Percentiles rank a stretch among this genome's conserved stretches.
Conservation (phyloP, 768 basidiomycete genomes). For the Russula lepida region DNA sequence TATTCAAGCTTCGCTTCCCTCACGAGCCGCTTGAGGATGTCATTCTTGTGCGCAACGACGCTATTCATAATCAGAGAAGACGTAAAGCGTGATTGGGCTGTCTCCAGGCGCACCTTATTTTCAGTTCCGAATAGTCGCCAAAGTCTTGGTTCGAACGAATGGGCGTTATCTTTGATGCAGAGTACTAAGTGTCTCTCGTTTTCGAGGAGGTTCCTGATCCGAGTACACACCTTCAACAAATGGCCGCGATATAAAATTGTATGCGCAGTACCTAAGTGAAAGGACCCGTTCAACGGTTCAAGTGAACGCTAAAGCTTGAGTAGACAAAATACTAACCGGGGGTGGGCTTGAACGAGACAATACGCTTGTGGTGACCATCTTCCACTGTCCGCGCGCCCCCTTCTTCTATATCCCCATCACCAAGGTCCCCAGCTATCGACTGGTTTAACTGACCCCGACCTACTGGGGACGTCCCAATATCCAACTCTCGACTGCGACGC, state of each 20-base stretch:
- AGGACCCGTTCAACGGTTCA: neutral
- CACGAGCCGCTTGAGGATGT: conserved; percentile 83
- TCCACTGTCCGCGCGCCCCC: conserved; percentile 51
- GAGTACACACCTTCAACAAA: conserved; percentile 64
- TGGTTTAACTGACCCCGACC: conserved; percentile 55
- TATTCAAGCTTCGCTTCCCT: conserved; percentile 82
- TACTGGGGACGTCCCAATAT: conserved; percentile 73
- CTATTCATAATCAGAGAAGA: conserved; percentile 30
- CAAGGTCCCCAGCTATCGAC: conserved; percentile 63
- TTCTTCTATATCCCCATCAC: conserved; percentile 55
- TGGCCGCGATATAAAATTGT: conserved; percentile 90
- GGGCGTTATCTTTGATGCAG: conserved; percentile 56
- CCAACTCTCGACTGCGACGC: conserved; percentile 81
- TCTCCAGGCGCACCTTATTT: conserved; percentile 53
- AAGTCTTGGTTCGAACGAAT: conserved; percentile 71
- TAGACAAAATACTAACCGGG: conserved; percentile 41
- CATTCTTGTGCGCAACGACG: conserved; percentile 84
- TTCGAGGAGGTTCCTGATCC: conserved; percentile 13
- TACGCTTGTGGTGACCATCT: conserved; percentile 63
- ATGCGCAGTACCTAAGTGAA: conserved; percentile 62
- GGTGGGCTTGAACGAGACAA: conserved; percentile 77
- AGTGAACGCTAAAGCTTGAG: neutral
- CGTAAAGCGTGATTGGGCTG: conserved; percentile 20
- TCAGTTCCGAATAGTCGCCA: conserved; percentile 60
- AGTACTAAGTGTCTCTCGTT: conserved; percentile 5